phyloP scores from a whole-genome alignment of 305 asterid species.

The Fraxinus dipetala region DNA sequence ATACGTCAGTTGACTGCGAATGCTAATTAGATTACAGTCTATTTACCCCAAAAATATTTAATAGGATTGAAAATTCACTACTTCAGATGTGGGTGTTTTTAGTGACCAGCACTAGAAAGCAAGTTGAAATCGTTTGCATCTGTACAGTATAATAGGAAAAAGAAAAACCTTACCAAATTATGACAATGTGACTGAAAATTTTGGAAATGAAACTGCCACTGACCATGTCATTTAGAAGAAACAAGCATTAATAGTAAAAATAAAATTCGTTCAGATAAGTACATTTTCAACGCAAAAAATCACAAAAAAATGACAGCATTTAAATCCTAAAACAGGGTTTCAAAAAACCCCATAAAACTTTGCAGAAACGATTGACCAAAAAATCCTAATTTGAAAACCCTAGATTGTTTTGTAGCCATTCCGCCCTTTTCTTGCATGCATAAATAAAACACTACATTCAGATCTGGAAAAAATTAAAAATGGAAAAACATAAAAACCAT shows the following conservation, averaged over 20 bases:
- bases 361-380: not conserved
- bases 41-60: not conserved
- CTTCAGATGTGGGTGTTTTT: not conserved
- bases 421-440: not conserved
- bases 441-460: slow-evolving; percentile 13
- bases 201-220: not conserved
- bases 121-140: not conserved
- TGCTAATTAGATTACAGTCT: not conserved
- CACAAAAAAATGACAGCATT: not conserved
- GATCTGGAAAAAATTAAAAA: slow-evolving; percentile 39
- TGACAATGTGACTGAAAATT: not conserved
- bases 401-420: slow-evolving; percentile 1
- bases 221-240: not conserved
- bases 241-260: not conserved
- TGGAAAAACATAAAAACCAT: slow-evolving; percentile 6
- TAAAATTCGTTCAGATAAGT: not conserved
- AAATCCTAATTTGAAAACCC: slow-evolving; percentile 41
- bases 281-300: not conserved
- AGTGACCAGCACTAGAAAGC: not conserved
- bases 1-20: not conserved
- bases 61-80: not conserved
- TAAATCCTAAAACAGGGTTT: not conserved
- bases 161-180: not conserved
- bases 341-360: not conserved
- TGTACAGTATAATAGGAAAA: not conserved